phyloP scores from a whole-genome alignment of 1,284 basidiomycete species.

The Tilletia horrida region DNA sequence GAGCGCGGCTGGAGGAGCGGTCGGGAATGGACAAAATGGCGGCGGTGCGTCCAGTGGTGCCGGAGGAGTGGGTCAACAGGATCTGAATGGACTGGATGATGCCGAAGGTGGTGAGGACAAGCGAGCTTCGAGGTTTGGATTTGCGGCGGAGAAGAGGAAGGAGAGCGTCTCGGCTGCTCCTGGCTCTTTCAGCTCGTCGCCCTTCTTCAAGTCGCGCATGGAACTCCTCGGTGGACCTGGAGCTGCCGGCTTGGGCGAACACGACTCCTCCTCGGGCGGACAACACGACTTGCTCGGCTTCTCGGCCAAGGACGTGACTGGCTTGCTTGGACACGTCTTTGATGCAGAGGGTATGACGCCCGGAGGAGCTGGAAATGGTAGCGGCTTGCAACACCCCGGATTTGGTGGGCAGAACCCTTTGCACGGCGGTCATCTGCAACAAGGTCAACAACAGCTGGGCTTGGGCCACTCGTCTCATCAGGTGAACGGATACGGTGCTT shows the following conservation, averaged over 20 bases:
- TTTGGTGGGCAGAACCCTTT: no score
- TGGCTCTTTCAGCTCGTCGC: slow-evolving; percentile 5
- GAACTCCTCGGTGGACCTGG: slow-evolving; percentile 21
- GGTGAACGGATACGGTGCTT: no score
- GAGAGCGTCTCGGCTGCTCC: slow-evolving; percentile 21
- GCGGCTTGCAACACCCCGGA: background rate
- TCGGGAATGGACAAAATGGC: background rate
- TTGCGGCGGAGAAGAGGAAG: slow-evolving; percentile 39
- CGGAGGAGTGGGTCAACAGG: background rate
- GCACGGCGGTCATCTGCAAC: no score
- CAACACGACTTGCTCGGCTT: slow-evolving; percentile 21
- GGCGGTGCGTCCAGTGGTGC: background rate
- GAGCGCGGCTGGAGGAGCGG: slow-evolving; percentile 2
- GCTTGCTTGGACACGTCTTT: slow-evolving; percentile 39
- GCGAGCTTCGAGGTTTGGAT: slow-evolving; percentile 43
- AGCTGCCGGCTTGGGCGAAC: slow-evolving; percentile 1
- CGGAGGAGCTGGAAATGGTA: background rate
- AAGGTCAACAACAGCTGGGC: no score
- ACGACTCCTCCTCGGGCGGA: slow-evolving; percentile 2
- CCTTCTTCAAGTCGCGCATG: slow-evolving; percentile 11
- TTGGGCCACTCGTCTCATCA: no score
- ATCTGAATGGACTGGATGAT: slow-evolving; percentile 22
- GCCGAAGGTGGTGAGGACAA: slow-evolving; percentile 29
- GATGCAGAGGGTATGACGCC: slow-evolving; percentile 28
- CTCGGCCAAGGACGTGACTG: slow-evolving; percentile 34